A percentile compares a stretch with the other conserved stretches of the same genome.
Conservation (phyloP, 2,329 filamentous ascomycete genomes). For the Aspergillus fructus region DNA sequence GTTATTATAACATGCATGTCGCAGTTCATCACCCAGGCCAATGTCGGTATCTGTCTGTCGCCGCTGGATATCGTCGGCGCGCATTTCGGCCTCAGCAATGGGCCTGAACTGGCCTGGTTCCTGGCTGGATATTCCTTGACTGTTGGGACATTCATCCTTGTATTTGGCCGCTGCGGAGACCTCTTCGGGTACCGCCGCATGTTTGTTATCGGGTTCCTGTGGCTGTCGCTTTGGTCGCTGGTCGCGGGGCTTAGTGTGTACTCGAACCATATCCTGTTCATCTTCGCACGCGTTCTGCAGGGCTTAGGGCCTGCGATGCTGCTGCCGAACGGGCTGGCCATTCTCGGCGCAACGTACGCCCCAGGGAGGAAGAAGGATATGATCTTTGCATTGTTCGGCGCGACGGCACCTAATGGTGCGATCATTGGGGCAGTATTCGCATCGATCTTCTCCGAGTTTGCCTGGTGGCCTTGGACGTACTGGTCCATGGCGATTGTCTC, state of each 20-base stretch:
- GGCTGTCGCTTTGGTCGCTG: slow-evolving; percentile 39
- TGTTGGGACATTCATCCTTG: slow-evolving; percentile 40
- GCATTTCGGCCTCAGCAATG: slow-evolving; percentile 46
- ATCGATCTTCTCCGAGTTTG: slow-evolving; percentile 40
- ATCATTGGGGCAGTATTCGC: slow-evolving; percentile 45
- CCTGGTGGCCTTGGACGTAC: slow-evolving; percentile 56
- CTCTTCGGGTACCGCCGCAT: slow-evolving; percentile 38
- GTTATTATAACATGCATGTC: slow-evolving; percentile 36
- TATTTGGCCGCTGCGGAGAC: slow-evolving; percentile 39
- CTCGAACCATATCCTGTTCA: slow-evolving; percentile 49
- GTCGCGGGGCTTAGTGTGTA: slow-evolving; percentile 38
- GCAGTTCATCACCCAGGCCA: slow-evolving; percentile 48
- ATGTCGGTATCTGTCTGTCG: slow-evolving; percentile 50
- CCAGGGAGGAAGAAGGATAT: slow-evolving; percentile 60
- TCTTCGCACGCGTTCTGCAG: slow-evolving; percentile 55
- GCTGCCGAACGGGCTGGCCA: slow-evolving; percentile 45
- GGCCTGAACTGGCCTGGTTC: slow-evolving; percentile 55
- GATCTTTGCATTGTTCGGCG: slow-evolving; percentile 56
- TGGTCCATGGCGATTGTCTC: slow-evolving; percentile 41
- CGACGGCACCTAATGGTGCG: slow-evolving; percentile 48
- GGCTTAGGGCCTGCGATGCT: slow-evolving; percentile 54
- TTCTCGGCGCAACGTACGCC: slow-evolving; percentile 59
- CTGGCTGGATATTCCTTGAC: slow-evolving; percentile 57
- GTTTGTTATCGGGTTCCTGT: slow-evolving; percentile 35
- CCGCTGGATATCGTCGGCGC: slow-evolving; percentile 51